Evolutionary conservation across 108 stramenopile genomes (phyloP).

Genomic region (Conticribra guillardii): DNA sequence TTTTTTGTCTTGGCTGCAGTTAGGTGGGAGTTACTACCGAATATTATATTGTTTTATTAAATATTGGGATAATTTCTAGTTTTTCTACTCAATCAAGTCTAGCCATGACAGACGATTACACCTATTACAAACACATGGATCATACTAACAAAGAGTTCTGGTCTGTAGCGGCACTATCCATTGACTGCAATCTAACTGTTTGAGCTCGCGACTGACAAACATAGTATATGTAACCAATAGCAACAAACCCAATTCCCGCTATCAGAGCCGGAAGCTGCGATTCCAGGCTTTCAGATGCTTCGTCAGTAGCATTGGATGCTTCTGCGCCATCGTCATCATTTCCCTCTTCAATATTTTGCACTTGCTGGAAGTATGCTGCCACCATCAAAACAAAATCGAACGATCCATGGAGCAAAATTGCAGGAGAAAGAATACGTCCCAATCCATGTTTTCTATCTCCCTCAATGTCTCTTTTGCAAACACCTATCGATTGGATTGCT

Average conservation of each 20-base stretch:
- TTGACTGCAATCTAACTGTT: conserved; percentile 30
- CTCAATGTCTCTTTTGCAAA: conserved; percentile 79
- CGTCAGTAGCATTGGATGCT: conserved; percentile 2
- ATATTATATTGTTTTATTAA: no score
- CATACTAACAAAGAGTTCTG: conserved; percentile 35
- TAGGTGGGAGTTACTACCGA: no score
- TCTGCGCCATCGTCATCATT: conserved; percentile 27
- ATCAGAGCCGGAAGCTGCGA: conserved; percentile 38
- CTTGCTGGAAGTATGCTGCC: conserved; percentile 61
- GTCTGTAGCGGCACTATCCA: conserved; percentile 36
- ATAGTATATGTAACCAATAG: conserved; percentile 42
- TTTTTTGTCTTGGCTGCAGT: no score
- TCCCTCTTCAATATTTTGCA: conserved; percentile 35
- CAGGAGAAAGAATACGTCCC: conserved; percentile 70
- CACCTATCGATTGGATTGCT: conserved; percentile 84
- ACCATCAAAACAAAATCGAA: conserved; percentile 83
- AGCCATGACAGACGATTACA: no score
- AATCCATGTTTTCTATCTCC: conserved; percentile 45
- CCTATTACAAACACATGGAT: no score
- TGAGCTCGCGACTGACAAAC: conserved; percentile 41
- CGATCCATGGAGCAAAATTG: conserved; percentile 77
- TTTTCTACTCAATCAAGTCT: no score
- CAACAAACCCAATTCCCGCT: conserved; percentile 38
- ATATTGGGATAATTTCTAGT: no score
- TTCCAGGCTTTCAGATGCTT: conserved; percentile 11